phyloP scores from a whole-genome alignment of 768 basidiomycete species.

The Naganishia onofrii region DNA sequence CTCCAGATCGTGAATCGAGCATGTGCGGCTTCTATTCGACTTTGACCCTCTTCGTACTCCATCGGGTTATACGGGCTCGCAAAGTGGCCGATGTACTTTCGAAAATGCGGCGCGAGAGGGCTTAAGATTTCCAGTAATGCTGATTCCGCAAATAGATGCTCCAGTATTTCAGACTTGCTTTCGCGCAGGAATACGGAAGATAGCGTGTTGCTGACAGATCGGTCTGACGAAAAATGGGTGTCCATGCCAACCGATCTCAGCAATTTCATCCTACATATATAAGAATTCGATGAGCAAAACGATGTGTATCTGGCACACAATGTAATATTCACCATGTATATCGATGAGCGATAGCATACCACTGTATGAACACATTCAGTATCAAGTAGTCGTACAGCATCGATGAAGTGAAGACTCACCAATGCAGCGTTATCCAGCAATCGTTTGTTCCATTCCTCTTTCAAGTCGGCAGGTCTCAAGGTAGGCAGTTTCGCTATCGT shows the following conservation, averaged over 20 bases:
- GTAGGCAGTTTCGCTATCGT: not conserved
- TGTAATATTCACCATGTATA: not conserved
- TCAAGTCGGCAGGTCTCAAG: not conserved
- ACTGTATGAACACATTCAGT: not conserved
- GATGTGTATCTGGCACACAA: not conserved
- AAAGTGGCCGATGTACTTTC: not conserved
- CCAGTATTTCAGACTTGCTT: slow-evolving; percentile 4
- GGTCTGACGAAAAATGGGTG: not conserved
- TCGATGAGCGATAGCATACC: slow-evolving; percentile 9
- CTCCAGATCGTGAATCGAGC: slow-evolving; percentile 11
- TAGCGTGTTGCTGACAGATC: slow-evolving; percentile 1
- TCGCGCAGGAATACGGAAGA: not conserved
- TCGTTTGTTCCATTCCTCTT: slow-evolving; percentile 1
- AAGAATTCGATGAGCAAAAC: not conserved
- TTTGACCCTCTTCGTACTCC: not conserved
- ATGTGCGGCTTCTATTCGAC: slow-evolving; percentile 5
- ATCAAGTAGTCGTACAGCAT: not conserved
- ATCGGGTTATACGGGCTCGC: not conserved
- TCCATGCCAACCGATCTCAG: not conserved
- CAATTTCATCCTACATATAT: not conserved
- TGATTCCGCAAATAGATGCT: slow-evolving; percentile 5
- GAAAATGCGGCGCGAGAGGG: not conserved
- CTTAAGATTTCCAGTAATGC: not conserved
- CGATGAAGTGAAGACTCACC: not conserved
- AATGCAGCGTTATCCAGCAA: not conserved